phyloP scores from a whole-genome alignment of 768 basidiomycete genomes.

The Tephrocybe sp. region DNA sequence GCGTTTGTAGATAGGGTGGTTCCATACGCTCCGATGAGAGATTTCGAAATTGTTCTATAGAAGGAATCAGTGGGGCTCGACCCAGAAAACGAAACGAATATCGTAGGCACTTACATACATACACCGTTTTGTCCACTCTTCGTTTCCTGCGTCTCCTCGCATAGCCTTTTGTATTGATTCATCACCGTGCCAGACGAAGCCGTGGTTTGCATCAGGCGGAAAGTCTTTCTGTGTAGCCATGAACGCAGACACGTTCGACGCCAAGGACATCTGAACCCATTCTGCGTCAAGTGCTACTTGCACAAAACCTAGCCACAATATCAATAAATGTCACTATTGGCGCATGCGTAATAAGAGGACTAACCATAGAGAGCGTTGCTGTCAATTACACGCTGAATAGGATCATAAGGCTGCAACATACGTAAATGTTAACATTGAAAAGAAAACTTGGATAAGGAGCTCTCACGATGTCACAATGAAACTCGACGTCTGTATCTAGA shows the following conservation, averaged over 20 bases:
- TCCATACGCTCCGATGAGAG: slow-evolving; percentile 27
- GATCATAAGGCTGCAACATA: slow-evolving; percentile 24
- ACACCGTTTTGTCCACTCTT: slow-evolving; percentile 24
- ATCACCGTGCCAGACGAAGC: slow-evolving; percentile 22
- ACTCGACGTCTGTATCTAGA: slow-evolving; percentile 28
- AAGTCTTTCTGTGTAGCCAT: slow-evolving; percentile 13
- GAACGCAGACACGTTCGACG: slow-evolving; percentile 26
- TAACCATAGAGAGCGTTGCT: slow-evolving; percentile 23
- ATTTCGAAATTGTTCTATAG: slow-evolving; percentile 29
- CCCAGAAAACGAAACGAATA: background rate
- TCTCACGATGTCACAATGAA: slow-evolving; percentile 27
- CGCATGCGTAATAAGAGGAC: background rate
- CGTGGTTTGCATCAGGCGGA: slow-evolving; percentile 22
- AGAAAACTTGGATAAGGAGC: slow-evolving; percentile 3
- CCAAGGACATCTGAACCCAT: slow-evolving; percentile 26
- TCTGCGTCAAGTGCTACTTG: slow-evolving; percentile 23
- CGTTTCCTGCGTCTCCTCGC: slow-evolving; percentile 20
- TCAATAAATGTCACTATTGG: background rate
- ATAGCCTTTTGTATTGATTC: slow-evolving; percentile 22
- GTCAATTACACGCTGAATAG: slow-evolving; percentile 21
- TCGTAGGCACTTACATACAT: slow-evolving; percentile 26
- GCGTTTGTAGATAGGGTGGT: slow-evolving; percentile 20
- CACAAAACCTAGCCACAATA: slow-evolving; percentile 20
- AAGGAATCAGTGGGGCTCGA: background rate
- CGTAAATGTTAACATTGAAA: background rate